These are phyloP conservation scores for Peronospora tabacina DNA, from an alignment of 352 stramenopile species.

Conservation along the genomic window DNA sequence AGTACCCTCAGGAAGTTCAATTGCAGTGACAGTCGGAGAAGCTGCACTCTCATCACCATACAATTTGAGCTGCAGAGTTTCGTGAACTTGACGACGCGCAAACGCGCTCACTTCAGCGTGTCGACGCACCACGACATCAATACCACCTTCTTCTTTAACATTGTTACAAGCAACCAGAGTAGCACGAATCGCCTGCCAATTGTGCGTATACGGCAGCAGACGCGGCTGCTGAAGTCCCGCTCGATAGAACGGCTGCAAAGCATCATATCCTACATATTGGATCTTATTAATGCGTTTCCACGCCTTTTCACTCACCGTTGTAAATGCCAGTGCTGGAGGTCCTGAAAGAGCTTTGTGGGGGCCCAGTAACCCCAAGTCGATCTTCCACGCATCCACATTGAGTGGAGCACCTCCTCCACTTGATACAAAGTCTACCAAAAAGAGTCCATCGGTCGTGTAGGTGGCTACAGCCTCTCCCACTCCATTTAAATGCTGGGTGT, in stretches of 20 bases:
- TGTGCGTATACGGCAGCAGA: conserved; percentile 47
- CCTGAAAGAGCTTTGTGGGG: conserved; percentile 46
- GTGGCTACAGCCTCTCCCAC: conserved; percentile 35
- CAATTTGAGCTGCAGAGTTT: conserved; percentile 29
- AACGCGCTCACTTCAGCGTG: conserved; percentile 35
- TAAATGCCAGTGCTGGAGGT: conserved; percentile 35
- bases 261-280: conserved; percentile 45
- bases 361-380: conserved; percentile 40
- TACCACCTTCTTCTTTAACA: conserved; percentile 30
- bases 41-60: conserved; percentile 30
- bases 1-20: conserved; percentile 30
- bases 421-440: conserved; percentile 53
- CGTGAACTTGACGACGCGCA: conserved; percentile 26
- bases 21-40: conserved; percentile 42
- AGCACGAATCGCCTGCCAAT: conserved; percentile 47
- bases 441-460: conserved; percentile 42
- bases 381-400: conserved; percentile 34
- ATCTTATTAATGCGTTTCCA: conserved; percentile 40
- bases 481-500: conserved; percentile 35
- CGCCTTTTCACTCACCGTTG: conserved; percentile 41
- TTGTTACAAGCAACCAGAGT: conserved; percentile 32
- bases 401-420: conserved; percentile 35
- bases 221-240: conserved; percentile 27
- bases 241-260: conserved; percentile 38
- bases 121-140: conserved; percentile 20